Percentiles rank a stretch among this genome's conserved stretches.
These are phyloP conservation scores for Bocquillonia castaneifolia DNA, from an alignment of 441 rosid genomes.

Conservation along the genomic window DNA sequence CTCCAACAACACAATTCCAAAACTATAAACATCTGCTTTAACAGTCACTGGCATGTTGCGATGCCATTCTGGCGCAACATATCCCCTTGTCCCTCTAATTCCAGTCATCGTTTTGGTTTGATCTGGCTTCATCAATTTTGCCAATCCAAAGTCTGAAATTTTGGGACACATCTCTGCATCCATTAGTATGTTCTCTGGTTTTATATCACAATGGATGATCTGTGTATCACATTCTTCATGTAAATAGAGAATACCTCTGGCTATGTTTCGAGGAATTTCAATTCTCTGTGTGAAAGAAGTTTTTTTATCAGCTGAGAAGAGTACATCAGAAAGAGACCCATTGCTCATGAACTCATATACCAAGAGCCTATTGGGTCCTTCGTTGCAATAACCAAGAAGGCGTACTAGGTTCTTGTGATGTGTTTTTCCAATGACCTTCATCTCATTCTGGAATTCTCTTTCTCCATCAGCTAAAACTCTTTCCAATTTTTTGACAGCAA, in stretches of 20 bases:
- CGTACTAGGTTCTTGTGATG: constrained; percentile 32
- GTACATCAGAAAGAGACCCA: constrained; percentile 18
- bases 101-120: constrained; percentile 20
- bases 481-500: constrained; percentile 32
- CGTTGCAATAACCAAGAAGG: constrained; percentile 27
- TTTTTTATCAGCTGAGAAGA: too few relatives aligned
- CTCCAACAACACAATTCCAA: constrained; percentile 34
- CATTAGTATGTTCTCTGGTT: constrained; percentile 30
- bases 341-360: constrained; percentile 27
- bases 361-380: constrained; percentile 19
- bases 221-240: constrained; percentile 30
- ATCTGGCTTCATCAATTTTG: constrained; percentile 20
- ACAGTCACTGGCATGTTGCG: constrained; percentile 20
- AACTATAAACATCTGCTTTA: constrained; percentile 37
- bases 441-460: constrained; percentile 28
- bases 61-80: constrained; percentile 39
- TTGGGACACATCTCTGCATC: constrained; percentile 17
- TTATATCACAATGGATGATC: constrained; percentile 30
- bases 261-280: constrained; percentile 15
- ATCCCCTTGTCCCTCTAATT: constrained; percentile 27
- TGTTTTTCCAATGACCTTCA: constrained; percentile 22
- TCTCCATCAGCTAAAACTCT: constrained; percentile 8
- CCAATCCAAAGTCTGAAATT: constrained; percentile 31
- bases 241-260: constrained; percentile 30
- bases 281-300: too few relatives aligned